Evolutionary conservation across 1,284 basidiomycete genomes (phyloP).

Genomic region (Neonothopanus nambi): DNA sequence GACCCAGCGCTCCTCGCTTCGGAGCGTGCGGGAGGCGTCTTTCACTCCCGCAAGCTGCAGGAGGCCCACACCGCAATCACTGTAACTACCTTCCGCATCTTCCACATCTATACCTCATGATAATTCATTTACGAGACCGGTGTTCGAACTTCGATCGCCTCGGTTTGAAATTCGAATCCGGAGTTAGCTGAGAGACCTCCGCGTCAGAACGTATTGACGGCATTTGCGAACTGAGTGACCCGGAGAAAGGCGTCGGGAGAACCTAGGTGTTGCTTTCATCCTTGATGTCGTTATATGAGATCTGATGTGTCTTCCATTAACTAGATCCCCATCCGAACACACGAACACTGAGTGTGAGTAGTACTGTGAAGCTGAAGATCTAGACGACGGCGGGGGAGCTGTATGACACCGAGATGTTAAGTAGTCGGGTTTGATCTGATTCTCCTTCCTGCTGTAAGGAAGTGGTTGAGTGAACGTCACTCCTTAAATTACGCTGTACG

Average conservation of each 20-base stretch:
- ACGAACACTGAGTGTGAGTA: too few relatives aligned
- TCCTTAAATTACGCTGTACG: too few relatives aligned
- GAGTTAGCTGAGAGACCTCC: constrained; percentile 3
- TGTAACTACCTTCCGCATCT: constrained; percentile 3
- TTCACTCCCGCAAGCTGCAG: too few relatives aligned
- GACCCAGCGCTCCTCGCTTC: too few relatives aligned
- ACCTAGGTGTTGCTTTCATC: not conserved
- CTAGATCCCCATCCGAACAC: not conserved
- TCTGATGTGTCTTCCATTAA: not conserved
- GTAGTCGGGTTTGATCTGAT: too few relatives aligned
- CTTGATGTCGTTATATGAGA: not conserved
- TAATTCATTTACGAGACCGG: constrained; percentile 4
- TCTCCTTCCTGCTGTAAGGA: too few relatives aligned
- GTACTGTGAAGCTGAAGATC: too few relatives aligned
- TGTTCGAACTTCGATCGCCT: not conserved
- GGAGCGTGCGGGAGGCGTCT: too few relatives aligned
- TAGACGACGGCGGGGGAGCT: too few relatives aligned
- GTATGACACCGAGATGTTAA: too few relatives aligned
- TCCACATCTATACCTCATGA: not conserved
- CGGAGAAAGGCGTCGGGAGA: not conserved
- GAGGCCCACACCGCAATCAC: too few relatives aligned
- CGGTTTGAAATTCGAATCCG: constrained; percentile 1
- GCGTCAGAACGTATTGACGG: not conserved
- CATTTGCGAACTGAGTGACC: not conserved
- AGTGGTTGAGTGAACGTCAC: too few relatives aligned